These are phyloP conservation scores for Vitis hybrid DNA, from an alignment of 177 flowering plant species.

Conservation along the genomic window DNA sequence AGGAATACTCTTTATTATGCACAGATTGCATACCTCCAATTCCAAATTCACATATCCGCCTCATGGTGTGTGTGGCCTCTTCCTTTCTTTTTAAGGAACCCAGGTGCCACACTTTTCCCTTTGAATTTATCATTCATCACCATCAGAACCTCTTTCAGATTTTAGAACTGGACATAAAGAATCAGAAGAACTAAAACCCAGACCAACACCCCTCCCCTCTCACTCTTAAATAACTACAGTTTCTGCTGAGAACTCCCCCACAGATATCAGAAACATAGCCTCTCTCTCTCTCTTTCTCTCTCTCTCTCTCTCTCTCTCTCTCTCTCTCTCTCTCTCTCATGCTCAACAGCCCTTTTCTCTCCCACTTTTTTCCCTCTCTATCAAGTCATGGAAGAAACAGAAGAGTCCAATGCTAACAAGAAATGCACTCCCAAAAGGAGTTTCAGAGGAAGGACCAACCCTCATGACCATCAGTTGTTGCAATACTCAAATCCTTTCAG, in stretches of 20 bases:
- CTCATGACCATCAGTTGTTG: conserved; percentile 26
- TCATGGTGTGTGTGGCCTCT: conserved; percentile 1
- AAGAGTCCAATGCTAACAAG: conserved; percentile 42
- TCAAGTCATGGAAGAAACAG: conserved; percentile 50
- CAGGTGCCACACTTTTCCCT: conserved; percentile 2
- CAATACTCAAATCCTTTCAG: conserved; percentile 36
- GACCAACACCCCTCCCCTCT: conserved; percentile 19
- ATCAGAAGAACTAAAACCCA: conserved; percentile 15
- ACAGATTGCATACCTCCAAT: not conserved
- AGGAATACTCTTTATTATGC: not conserved
- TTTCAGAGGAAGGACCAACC: conserved; percentile 28
- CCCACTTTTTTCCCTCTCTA: conserved; percentile 5
- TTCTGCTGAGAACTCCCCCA: conserved; percentile 9
- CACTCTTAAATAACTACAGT: conserved; percentile 26
- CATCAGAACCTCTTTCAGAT: conserved; percentile 13
- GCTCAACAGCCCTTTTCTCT: conserved; percentile 1
- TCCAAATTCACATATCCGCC: conserved; percentile 7
- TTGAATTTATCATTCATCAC: conserved; percentile 9
- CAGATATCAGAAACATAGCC: not conserved
- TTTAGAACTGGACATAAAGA: conserved; percentile 20
- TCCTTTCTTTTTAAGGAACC: conserved; percentile 15
- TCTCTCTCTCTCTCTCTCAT: conserved; percentile 8
- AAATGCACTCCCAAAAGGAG: conserved; percentile 45
- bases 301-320: not conserved
- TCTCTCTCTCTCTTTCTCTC: no score